Conservation (phyloP, 768 basidiomycete genomes). For the Chalciporus sphaerocephalus region DNA sequence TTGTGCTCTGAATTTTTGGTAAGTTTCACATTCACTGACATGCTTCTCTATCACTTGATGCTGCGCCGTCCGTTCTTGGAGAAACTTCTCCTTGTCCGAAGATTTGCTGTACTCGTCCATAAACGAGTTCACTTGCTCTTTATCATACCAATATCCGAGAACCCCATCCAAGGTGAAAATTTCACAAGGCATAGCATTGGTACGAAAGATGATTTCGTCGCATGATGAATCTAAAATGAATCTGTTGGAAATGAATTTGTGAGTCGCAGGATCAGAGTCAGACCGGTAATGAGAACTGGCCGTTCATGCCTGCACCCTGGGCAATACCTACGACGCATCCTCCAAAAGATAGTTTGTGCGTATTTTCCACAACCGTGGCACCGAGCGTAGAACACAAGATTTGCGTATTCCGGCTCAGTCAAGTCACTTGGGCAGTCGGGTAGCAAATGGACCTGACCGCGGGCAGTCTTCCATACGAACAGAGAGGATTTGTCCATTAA, state of each 20-base stretch:
- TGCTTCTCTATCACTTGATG: background rate
- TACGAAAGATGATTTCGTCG: background rate
- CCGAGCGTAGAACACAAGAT: conserved; percentile 33
- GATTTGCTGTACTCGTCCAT: conserved; percentile 1
- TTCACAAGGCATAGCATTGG: background rate
- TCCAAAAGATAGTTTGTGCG: conserved; percentile 3
- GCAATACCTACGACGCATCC: conserved; percentile 12
- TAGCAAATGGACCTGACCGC: conserved; percentile 33
- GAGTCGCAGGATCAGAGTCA: background rate
- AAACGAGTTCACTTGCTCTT: conserved; percentile 10
- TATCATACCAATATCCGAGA: conserved; percentile 3
- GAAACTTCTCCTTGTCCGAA: background rate
- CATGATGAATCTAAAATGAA: background rate
- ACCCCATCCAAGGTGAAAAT: too few relatives aligned
- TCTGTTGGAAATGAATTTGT: background rate
- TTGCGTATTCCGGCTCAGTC: conserved; percentile 41
- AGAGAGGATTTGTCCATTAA: conserved; percentile 30
- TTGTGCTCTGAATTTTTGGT: background rate
- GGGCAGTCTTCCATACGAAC: conserved; percentile 24
- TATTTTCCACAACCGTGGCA: conserved; percentile 21
- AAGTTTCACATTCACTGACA: background rate
- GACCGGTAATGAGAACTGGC: background rate
- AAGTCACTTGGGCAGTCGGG: conserved; percentile 44
- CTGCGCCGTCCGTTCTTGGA: background rate
- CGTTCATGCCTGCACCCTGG: background rate